Base-by-base conservation (phyloP, 805 yeast species). In the Metschnikowia sp. region DNA sequence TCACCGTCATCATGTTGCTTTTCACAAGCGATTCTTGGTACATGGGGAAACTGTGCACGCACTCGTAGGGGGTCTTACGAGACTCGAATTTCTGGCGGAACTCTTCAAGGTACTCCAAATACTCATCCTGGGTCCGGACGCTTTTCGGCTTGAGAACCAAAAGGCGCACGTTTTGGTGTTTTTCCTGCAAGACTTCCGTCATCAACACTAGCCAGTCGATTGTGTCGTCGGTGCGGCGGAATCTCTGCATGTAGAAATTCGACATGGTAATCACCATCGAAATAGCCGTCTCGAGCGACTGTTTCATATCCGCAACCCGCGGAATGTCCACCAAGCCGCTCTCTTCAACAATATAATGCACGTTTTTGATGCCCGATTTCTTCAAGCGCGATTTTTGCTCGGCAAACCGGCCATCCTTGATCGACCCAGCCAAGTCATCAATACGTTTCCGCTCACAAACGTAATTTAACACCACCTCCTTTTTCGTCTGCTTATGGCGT, bases 391-490 rank as follows among this genome's bases (percentile, higher is more conserved):
- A 68, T 60, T 92, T 91, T 62, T 94, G 99, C 62, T 94, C 99
- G 45, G 75, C 73, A 58, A 86, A 90, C 42, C 99, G 69, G 2
- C 96, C 96, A 65, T 94, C 99, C 50, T 78, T 77, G 39, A 94
- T 89, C 43, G 96, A 87, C 32, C 74, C 60, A 0, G 86, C 86
- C 57, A 94, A 75, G 72, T 94, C 99, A 60, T 88, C 96, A 38
- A 91, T 65, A 47, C 97, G 70, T 65, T 94, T 94, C 34, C 99
- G 74, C 68, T 94, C 99, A 39, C 92, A 77, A n/a, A 94, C 85
- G 51, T 81, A 83, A 61, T 92, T 86, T 13, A 94, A 66, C 0
- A 88, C 84, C 4, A 83, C 88, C 45, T 83, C 83, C 44, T 77
- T 76, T 1, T 77, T 75, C 0, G 87, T 77, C 0, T 50, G 55